Conservation (phyloP, 2,329 filamentous ascomycete species). For the Dactylellina drechsleri region DNA sequence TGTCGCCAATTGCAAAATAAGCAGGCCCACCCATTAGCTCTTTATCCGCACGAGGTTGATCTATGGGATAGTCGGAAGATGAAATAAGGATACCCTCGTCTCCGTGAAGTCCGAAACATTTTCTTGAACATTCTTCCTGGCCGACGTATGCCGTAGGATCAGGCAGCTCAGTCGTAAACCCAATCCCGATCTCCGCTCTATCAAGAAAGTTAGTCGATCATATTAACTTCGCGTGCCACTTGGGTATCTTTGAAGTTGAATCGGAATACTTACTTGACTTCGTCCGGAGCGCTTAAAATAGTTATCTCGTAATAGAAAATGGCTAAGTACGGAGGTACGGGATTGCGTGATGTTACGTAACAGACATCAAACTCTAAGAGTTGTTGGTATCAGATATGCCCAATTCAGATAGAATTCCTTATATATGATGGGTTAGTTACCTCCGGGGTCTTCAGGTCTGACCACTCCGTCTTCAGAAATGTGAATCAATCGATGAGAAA, state of each 20-base stretch:
- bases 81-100: background rate
- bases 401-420: background rate
- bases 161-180: background rate
- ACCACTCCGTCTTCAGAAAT: background rate
- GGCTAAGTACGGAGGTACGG: conserved; percentile 6
- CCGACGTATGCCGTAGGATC: background rate
- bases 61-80: background rate
- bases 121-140: background rate
- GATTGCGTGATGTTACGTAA: background rate
- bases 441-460: background rate
- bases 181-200: background rate
- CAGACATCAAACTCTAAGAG: background rate
- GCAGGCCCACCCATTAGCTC: too few species aligned
- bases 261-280: conserved; percentile 4
- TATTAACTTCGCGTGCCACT: too few species aligned
- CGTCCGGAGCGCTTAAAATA: background rate
- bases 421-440: background rate
- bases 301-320: conserved; percentile 30
- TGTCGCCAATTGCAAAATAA: conserved; percentile 14
- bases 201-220: too few species aligned
- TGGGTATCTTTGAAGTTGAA: background rate
- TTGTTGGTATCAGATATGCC: background rate
- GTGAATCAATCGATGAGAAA: background rate
- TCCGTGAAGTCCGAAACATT: conserved; percentile 6
- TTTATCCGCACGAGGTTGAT: background rate